These are phyloP conservation scores for Trichoderma sp. DNA, from an alignment of 2,329 filamentous ascomycete genomes.

Conservation along the genomic window DNA sequence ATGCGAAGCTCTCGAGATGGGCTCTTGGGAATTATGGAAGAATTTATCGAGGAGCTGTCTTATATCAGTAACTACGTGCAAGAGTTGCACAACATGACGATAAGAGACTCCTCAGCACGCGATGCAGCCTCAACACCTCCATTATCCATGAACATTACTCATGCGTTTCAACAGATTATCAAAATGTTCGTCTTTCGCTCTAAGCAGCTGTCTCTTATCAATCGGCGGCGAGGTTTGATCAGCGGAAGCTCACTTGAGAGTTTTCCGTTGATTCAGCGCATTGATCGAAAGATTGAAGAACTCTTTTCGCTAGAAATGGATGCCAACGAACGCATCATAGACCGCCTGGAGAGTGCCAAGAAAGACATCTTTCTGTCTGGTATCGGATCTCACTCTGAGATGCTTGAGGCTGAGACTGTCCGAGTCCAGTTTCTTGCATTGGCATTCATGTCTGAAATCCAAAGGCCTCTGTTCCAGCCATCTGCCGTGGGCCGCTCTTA, in stretches of 20 bases:
- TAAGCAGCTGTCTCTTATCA: conserved; percentile 2
- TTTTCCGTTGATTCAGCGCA: background rate
- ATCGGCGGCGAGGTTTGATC: background rate
- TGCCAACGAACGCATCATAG: background rate
- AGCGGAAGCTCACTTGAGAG: background rate
- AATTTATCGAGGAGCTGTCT: background rate
- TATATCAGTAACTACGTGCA: background rate
- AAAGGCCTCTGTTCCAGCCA: background rate
- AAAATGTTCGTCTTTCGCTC: conserved; percentile 1
- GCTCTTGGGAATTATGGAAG: background rate
- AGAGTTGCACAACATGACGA: conserved; percentile 9
- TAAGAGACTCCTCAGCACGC: background rate
- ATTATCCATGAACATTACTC: background rate
- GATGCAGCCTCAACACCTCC: background rate
- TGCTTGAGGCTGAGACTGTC: conserved; percentile 3
- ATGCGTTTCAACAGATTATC: background rate
- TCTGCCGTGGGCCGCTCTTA: background rate
- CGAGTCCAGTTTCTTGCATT: conserved; percentile 1
- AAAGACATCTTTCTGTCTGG: conserved; percentile 9
- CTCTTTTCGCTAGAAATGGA: background rate
- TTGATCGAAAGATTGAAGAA: background rate
- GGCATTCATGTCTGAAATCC: conserved; percentile 1
- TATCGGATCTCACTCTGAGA: background rate
- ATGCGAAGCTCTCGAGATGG: background rate
- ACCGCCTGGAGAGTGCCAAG: conserved; percentile 4